A percentile compares a stretch with the other conserved stretches of the same genome.
Evolutionary conservation across 1,139 yeast species (phyloP).

Genomic region (Groenewaldozyma sp.): DNA sequence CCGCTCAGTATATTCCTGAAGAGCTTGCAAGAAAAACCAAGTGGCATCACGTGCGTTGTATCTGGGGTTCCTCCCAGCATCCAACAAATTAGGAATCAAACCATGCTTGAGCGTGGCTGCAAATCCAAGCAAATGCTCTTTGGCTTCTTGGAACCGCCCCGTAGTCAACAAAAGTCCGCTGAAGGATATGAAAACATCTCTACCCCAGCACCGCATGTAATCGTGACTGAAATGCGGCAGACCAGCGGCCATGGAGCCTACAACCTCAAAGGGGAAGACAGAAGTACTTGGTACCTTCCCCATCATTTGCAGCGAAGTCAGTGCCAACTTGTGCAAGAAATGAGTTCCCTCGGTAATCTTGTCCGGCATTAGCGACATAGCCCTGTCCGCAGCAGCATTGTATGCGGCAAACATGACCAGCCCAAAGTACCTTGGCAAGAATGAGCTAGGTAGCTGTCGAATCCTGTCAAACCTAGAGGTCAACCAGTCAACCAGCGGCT

Average conservation of each 20-base stretch:
- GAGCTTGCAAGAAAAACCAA: slow-evolving; percentile 83
- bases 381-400: slow-evolving; percentile 65
- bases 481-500: slow-evolving; percentile 60
- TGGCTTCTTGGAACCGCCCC: slow-evolving; percentile 73
- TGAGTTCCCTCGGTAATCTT: slow-evolving; percentile 52
- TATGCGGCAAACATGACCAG: slow-evolving; percentile 71
- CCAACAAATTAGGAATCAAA: slow-evolving; percentile 82
- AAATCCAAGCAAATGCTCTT: slow-evolving; percentile 70
- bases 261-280: slow-evolving; percentile 47
- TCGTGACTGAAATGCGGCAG: slow-evolving; percentile 86
- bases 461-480: slow-evolving; percentile 55
- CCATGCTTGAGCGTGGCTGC: slow-evolving; percentile 94
- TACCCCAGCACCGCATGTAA: slow-evolving; percentile 97
- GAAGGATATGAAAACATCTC: slow-evolving; percentile 84
- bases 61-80: slow-evolving; percentile 88
- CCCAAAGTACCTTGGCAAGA: slow-evolving; percentile 82
- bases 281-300: slow-evolving; percentile 71
- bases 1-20: slow-evolving; percentile 65
- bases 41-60: slow-evolving; percentile 96
- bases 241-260: slow-evolving; percentile 89
- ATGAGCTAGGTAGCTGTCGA: slow-evolving; percentile 60
- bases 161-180: slow-evolving; percentile 75
- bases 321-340: slow-evolving; percentile 70
- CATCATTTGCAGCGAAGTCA: slow-evolving; percentile 83
- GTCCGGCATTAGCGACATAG: slow-evolving; percentile 47